Conservation (phyloP, 1,139 yeast species). For the Suhomyces atakaporum region DNA sequence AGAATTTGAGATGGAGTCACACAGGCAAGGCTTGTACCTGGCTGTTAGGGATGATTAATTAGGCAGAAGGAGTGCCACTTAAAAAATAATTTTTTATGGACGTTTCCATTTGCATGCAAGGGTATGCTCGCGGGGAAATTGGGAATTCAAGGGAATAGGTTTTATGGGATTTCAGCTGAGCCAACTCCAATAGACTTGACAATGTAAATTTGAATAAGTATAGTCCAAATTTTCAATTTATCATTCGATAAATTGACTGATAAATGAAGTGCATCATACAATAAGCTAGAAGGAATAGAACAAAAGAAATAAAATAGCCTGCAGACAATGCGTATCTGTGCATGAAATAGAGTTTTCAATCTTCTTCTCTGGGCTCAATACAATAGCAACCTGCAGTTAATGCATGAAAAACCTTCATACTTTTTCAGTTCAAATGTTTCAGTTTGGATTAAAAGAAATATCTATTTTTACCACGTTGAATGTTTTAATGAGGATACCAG, state of each 20-base stretch:
- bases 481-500: too few relatives aligned
- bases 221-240: too few relatives aligned
- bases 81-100: not conserved
- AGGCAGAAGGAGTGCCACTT: not conserved
- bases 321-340: not conserved
- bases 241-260: too few relatives aligned
- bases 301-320: not conserved
- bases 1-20: not conserved
- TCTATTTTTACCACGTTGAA: too few relatives aligned
- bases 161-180: too few relatives aligned
- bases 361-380: slow-evolving; percentile 2
- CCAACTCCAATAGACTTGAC: too few relatives aligned
- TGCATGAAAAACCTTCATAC: slow-evolving; percentile 1
- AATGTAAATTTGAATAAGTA: too few relatives aligned
- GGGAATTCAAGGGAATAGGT: too few relatives aligned
- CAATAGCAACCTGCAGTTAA: not conserved
- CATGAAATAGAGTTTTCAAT: not conserved
- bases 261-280: not conserved
- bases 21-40: not conserved
- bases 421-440: not conserved
- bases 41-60: not conserved
- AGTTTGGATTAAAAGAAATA: not conserved
- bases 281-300: not conserved
- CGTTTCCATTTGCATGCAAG: not conserved
- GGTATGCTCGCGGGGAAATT: not conserved